Evolutionary conservation across 768 basidiomycete species (phyloP).

Genomic region (Leccinum disarticulatum): DNA sequence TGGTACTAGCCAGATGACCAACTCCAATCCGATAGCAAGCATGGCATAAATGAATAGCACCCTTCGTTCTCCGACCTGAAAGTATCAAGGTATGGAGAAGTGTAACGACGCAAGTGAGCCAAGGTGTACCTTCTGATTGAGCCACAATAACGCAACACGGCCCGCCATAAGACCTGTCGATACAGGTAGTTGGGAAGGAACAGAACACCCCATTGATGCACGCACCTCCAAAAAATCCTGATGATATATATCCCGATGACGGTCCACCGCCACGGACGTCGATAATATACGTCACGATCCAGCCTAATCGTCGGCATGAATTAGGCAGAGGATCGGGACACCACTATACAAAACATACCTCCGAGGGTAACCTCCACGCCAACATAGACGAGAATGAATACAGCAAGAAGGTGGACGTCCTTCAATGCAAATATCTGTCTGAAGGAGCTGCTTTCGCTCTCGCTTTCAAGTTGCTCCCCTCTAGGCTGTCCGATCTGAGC

Average conservation of each 20-base stretch:
- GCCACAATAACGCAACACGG: conserved; percentile 54
- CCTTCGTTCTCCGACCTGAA: conserved; percentile 53
- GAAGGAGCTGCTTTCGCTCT: conserved; percentile 37
- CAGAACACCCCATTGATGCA: background rate
- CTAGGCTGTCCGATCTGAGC: conserved; percentile 49
- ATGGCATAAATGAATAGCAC: conserved; percentile 52
- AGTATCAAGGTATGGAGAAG: background rate
- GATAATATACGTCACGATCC: conserved; percentile 66
- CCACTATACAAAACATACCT: conserved; percentile 25
- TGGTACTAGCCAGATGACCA: conserved; percentile 59
- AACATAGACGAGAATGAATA: conserved; percentile 66
- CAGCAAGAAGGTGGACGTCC: conserved; percentile 60
- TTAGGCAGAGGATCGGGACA: background rate
- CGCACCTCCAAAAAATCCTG: conserved; percentile 57
- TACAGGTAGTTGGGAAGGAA: background rate
- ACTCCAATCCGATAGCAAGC: conserved; percentile 54
- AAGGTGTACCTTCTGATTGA: conserved; percentile 47
- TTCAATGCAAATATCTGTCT: conserved; percentile 52
- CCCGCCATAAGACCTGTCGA: conserved; percentile 53
- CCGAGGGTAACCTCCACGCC: conserved; percentile 61
- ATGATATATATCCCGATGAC: conserved; percentile 49
- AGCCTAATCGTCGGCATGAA: conserved; percentile 40
- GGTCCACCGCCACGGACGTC: conserved; percentile 44
- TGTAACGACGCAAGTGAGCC: background rate
- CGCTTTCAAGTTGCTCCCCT: conserved; percentile 31